A percentile compares a stretch with the other conserved stretches of the same genome.
Evolutionary conservation across 768 basidiomycete species (phyloP).

Genomic region (Suillus cothurnatus): DNA sequence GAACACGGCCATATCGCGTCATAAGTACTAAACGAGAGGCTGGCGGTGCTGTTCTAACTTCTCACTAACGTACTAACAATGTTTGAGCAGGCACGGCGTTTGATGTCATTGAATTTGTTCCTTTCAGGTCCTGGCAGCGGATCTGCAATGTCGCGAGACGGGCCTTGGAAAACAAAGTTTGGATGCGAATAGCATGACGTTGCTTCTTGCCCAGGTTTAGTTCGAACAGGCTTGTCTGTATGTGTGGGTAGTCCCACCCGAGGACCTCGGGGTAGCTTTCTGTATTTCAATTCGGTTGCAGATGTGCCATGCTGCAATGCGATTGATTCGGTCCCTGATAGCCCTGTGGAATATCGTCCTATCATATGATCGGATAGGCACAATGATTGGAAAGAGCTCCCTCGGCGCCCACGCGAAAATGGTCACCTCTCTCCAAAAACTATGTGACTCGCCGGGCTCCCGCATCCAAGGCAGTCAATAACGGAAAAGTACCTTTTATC

Average conservation of each 20-base stretch:
- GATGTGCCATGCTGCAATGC: background rate
- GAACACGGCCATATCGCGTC: background rate
- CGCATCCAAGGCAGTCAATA: background rate
- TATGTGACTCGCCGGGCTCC: background rate
- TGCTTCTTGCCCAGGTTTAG: background rate
- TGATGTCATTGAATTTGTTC: background rate
- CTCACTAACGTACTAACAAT: background rate
- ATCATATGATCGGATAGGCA: conserved; percentile 1
- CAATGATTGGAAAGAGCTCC: background rate
- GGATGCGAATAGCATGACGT: background rate
- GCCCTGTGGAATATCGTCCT: background rate
- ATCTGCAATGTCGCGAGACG: background rate
- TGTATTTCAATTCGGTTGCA: background rate
- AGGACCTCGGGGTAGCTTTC: background rate
- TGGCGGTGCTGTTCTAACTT: background rate
- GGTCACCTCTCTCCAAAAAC: background rate
- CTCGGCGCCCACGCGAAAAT: background rate
- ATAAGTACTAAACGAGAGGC: background rate
- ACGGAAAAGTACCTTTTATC: background rate
- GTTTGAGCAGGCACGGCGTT: background rate
- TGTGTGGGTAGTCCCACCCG: conserved; percentile 1
- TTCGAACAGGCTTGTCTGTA: background rate
- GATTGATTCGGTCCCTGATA: background rate
- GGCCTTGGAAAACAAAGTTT: background rate
- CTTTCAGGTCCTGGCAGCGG: background rate